Conservation (phyloP, 2,329 filamentous ascomycete species). For the Calycina marina region DNA sequence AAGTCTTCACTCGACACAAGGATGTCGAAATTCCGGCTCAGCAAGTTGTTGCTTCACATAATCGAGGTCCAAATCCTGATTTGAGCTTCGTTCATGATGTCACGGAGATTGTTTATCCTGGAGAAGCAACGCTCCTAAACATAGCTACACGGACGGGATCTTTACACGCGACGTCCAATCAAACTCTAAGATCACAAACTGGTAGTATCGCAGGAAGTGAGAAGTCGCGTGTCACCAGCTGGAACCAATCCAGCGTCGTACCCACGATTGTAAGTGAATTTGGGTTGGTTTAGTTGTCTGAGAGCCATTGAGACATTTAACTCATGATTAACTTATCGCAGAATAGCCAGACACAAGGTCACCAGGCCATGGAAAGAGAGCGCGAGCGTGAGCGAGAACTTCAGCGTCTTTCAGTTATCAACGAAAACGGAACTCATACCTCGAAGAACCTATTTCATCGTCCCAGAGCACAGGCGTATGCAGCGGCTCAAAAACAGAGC, state of each 20-base stretch:
- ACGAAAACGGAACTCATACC: constrained; percentile 35
- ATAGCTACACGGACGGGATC: constrained; percentile 36
- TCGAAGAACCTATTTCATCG: constrained; percentile 26
- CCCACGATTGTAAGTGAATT: constrained; percentile 33
- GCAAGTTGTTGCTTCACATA: constrained; percentile 32
- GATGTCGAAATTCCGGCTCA: constrained; percentile 31
- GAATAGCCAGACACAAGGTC: too few relatives aligned
- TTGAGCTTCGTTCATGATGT: constrained; percentile 19
- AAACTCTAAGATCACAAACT: constrained; percentile 35
- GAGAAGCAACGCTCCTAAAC: constrained; percentile 31
- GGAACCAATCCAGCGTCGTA: constrained; percentile 45
- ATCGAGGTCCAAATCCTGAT: constrained; percentile 14
- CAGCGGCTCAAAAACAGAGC: constrained; percentile 10
- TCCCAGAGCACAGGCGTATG: constrained; percentile 14
- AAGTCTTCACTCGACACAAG: constrained; percentile 33
- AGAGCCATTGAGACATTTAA: too few relatives aligned
- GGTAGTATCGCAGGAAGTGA: constrained; percentile 40
- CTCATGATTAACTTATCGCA: too few relatives aligned
- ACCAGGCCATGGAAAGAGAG: too few relatives aligned
- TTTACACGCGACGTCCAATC: constrained; percentile 32
- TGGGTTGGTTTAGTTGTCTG: too few relatives aligned
- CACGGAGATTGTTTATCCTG: constrained; percentile 23
- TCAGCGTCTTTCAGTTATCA: constrained; percentile 49
- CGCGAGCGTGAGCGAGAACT: constrained; percentile 29
- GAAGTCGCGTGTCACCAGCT: constrained; percentile 56